Base-by-base conservation (phyloP, 2,329 filamentous ascomycete genomes). In the Septoria petroselini region DNA sequence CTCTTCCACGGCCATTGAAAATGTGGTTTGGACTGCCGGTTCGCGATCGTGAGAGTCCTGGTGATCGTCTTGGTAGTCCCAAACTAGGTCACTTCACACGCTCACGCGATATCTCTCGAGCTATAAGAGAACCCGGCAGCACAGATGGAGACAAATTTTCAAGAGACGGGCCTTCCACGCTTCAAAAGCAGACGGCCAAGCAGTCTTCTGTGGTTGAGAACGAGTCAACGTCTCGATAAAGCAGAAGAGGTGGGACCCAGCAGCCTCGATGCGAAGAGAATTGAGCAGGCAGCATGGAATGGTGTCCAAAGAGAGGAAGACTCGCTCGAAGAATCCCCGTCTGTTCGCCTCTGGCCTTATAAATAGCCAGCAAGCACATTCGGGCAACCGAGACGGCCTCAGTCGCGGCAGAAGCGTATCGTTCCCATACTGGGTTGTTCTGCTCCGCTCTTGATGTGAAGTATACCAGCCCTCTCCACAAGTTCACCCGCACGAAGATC, bases 291-390 rank as follows among this genome's bases (percentile, higher is more conserved):
- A 18, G 21, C n/a, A 25, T 23, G 17, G 8, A 18, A 30, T n/a
- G n/a, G 44, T 11, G 37, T 23, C 29, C 35, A 15, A 17, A 37
- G 25, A 42, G 35, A 41, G 30, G 31, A 35, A 18, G 25, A 45
- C 31, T 29, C 48, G 31, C 19, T 38, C 18, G 33, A 9, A 37
- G 18, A 17, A 23, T 35, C 41, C 19, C 30, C 30, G 27, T 46
- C 21, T 31, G 15, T 14, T 39, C 38, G 29, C 38, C 19, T 8
- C 41, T 14, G 27, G 21, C 48, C 21, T 41, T 47, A 51, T 51
- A 41, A 46, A 47, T 47, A 47, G 37, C 34, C 25, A 33, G 30
- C 42, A 33, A 37, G 40, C 17, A 7, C n/a, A 25, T 23, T 15
- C 17, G 33, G 42, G 12, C 31, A 33, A 45, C 17, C 34, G 33